Conservation (phyloP, 164 flowering plant genomes). For the Santalum album region DNA sequence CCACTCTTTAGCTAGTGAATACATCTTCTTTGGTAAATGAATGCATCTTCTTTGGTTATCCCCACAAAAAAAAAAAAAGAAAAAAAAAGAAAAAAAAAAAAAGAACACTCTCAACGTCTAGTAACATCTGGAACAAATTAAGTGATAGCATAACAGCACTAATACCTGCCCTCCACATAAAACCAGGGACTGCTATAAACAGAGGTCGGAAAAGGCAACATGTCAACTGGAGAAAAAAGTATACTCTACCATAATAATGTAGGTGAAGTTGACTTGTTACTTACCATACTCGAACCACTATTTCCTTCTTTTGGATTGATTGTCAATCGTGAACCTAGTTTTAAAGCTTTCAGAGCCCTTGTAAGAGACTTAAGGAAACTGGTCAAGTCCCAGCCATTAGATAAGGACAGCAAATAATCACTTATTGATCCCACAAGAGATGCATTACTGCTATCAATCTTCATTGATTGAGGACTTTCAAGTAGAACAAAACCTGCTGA, state of each 20-base stretch:
- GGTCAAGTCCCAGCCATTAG: slow-evolving; percentile 88
- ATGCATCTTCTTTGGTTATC: no score
- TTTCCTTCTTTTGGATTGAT: slow-evolving; percentile 66
- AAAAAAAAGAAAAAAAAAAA: no score
- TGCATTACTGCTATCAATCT: slow-evolving; percentile 59
- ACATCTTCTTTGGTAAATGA: no score
- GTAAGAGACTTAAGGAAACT: slow-evolving; percentile 80
- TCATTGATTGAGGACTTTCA: slow-evolving; percentile 86
- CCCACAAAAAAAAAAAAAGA: no score
- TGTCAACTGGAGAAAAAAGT: neutral
- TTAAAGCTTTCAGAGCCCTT: slow-evolving; percentile 65
- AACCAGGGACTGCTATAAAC: no score
- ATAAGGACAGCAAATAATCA: slow-evolving; percentile 76
- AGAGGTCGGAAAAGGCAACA: no score
- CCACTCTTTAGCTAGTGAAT: no score
- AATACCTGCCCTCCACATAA: no score
- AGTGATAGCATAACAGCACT: no score
- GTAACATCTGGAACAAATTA: neutral
- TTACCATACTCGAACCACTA: slow-evolving; percentile 61
- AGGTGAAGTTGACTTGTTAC: slow-evolving; percentile 14
- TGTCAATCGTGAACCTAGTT: slow-evolving; percentile 38
- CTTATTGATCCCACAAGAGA: slow-evolving; percentile 79
- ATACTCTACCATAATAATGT: neutral
- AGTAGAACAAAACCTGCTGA: slow-evolving; percentile 79
- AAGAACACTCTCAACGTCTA: neutral